These are phyloP conservation scores for Phytophthora syringae DNA, from an alignment of 352 stramenopile species.

Conservation along the genomic window DNA sequence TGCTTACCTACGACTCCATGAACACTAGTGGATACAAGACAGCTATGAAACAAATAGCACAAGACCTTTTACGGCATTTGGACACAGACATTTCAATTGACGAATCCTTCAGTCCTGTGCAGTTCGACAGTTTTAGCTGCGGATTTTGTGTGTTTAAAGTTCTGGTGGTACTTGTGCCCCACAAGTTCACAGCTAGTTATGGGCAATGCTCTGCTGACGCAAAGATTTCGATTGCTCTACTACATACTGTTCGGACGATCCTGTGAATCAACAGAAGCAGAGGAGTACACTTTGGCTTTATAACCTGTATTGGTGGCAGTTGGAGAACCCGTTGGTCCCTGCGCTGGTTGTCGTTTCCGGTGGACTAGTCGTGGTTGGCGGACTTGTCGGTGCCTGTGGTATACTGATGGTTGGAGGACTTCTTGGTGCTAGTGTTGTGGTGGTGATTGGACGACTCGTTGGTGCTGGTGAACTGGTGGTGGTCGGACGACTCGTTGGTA, in stretches of 20 bases:
- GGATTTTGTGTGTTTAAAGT: conserved; percentile 5
- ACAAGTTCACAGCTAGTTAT: neutral
- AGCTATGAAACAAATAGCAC: neutral
- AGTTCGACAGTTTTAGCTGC: conserved; percentile 13
- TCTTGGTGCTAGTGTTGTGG: too few relatives aligned
- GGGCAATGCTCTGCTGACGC: neutral
- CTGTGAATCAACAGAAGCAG: too few relatives aligned
- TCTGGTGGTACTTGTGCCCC: neutral
- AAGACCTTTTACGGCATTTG: neutral
- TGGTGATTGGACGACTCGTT: too few relatives aligned
- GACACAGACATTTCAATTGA: neutral
- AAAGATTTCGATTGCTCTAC: neutral
- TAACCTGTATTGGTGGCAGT: too few relatives aligned
- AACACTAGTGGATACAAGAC: neutral
- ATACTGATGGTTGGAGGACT: too few relatives aligned
- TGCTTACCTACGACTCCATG: neutral
- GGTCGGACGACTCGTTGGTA: too few relatives aligned
- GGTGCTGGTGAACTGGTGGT: too few relatives aligned
- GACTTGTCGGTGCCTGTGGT: too few relatives aligned
- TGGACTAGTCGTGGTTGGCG: too few relatives aligned
- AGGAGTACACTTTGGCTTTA: too few relatives aligned
- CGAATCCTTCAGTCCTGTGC: neutral
- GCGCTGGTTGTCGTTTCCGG: too few relatives aligned
- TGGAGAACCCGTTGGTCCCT: too few relatives aligned
- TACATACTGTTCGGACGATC: neutral